phyloP scores from a whole-genome alignment of 1,139 yeast species.

The Sugiyamaella xylanicola region DNA sequence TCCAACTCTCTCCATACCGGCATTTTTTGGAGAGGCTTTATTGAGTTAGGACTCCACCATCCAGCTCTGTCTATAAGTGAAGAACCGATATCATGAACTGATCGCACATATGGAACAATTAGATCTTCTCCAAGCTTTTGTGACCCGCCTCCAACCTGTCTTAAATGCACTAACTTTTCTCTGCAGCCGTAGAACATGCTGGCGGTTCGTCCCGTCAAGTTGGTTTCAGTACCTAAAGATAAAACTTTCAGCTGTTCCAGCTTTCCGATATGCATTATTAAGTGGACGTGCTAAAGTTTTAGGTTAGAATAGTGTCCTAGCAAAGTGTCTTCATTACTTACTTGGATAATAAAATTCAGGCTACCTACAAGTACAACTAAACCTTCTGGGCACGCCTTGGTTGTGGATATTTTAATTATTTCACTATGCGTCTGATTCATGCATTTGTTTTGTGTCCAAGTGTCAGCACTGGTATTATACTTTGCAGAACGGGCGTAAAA shows the following conservation, averaged over 20 bases:
- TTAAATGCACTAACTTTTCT: background rate
- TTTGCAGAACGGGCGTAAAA: background rate
- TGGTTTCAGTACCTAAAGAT: background rate
- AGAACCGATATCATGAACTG: background rate
- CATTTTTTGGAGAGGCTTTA: background rate
- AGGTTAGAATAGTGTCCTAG: background rate
- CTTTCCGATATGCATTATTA: background rate
- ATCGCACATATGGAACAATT: background rate
- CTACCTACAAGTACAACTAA: slow-evolving; percentile 2
- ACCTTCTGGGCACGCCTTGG: slow-evolving; percentile 14
- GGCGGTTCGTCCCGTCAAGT: background rate
- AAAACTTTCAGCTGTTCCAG: background rate
- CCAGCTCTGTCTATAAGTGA: background rate
- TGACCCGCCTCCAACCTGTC: background rate
- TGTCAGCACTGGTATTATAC: background rate
- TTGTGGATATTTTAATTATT: background rate
- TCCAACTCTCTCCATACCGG: slow-evolving; percentile 6
- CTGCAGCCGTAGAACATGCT: slow-evolving; percentile 3
- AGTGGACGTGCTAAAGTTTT: background rate
- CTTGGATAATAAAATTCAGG: background rate
- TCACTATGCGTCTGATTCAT: background rate
- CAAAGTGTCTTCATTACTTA: background rate
- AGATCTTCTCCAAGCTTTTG: background rate
- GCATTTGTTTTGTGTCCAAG: background rate
- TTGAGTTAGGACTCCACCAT: slow-evolving; percentile 1